Conservation (phyloP, 2,329 filamentous ascomycete genomes). For the Penicillium sclerotigenum region DNA sequence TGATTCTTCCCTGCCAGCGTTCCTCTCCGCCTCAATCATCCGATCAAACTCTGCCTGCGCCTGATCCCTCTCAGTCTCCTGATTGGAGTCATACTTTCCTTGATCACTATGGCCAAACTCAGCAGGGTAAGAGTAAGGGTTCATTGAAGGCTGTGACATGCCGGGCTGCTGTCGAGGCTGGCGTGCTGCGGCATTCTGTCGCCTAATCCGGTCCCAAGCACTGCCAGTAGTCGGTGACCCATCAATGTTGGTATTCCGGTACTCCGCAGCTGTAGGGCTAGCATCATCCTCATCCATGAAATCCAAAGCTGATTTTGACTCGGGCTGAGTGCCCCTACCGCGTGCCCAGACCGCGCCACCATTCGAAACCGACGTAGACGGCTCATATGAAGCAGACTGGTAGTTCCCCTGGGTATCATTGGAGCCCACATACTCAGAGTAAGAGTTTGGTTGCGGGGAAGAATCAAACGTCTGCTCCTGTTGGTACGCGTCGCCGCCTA, state of each 20-base stretch:
- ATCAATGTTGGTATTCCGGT: conserved; percentile 20
- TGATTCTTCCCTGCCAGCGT: conserved; percentile 19
- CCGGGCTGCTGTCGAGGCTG: conserved; percentile 1
- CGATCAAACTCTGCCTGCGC: conserved; percentile 45
- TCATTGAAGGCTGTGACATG: not conserved
- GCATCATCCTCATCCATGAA: conserved; percentile 41
- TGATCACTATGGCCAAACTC: conserved; percentile 1
- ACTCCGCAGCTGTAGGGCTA: conserved; percentile 36
- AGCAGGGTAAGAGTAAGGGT: not conserved
- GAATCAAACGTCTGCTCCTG: conserved; percentile 3
- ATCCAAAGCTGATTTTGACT: conserved; percentile 14
- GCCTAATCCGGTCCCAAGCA: conserved; percentile 41
- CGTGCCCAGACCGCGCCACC: conserved; percentile 4
- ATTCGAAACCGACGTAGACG: not conserved
- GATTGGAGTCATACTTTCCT: conserved; percentile 20
- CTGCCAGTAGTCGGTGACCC: conserved; percentile 21
- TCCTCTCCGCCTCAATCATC: conserved; percentile 43
- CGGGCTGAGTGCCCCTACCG: conserved; percentile 3
- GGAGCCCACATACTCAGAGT: conserved; percentile 5
- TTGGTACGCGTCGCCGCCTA: not conserved
- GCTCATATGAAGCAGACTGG: not conserved
- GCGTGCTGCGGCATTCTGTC: conserved; percentile 20
- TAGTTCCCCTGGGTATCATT: not conserved
- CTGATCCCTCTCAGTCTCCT: conserved; percentile 34
- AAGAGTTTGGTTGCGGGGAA: not conserved